These are phyloP conservation scores for Trichoderma breve DNA, from an alignment of 2,329 filamentous ascomycete genomes.

Conservation along the genomic window DNA sequence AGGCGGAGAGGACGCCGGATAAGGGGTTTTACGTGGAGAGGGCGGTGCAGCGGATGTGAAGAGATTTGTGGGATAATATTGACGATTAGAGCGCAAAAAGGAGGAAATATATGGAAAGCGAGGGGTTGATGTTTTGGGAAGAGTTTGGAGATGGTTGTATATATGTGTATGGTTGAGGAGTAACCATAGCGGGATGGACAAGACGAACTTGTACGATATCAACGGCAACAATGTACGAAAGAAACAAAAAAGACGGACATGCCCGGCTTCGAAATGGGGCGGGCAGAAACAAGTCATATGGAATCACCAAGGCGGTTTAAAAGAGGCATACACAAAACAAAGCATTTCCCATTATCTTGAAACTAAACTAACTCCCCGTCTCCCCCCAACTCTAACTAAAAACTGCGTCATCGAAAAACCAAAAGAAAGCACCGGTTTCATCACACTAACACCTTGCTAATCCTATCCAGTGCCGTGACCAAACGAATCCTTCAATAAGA, in stretches of 20 bases:
- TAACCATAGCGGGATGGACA: neutral
- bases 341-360: neutral
- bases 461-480: conserved; percentile 8
- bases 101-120: neutral
- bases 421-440: neutral
- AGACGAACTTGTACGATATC: conserved; percentile 33
- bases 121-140: neutral
- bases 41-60: conserved; percentile 33
- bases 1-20: conserved; percentile 69
- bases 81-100: neutral
- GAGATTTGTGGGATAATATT: neutral
- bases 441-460: conserved; percentile 12
- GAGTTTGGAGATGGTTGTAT: neutral
- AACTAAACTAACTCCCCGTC: neutral
- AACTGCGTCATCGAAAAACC: neutral
- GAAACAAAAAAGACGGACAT: neutral
- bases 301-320: neutral
- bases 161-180: neutral
- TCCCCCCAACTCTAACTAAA: neutral
- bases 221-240: conserved; percentile 24
- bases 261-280: neutral
- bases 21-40: conserved; percentile 78
- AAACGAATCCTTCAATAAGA: conserved; percentile 4
- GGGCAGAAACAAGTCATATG: neutral
- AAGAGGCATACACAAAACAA: neutral